Evolutionary conservation across 345 rosid species (phyloP), one percentile per base, ranked within the genome.

Genomic region (Eutrema heterophyllum): DNA sequence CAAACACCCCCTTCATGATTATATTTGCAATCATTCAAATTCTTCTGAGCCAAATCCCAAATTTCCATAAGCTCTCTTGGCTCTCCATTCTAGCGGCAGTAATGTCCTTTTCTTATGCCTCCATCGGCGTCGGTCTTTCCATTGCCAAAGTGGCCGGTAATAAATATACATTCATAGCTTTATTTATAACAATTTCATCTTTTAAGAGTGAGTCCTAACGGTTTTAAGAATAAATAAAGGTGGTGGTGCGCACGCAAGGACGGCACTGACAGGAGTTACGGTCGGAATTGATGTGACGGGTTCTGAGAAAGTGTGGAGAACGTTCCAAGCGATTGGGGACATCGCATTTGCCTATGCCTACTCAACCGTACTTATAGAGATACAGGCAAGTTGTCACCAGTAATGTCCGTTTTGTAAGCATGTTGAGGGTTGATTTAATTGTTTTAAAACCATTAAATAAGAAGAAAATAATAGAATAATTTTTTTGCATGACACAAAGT

Each of bases 301-400:
- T 26, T 64, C 89, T 1, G 85, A 89, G 68, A 93, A 93, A 82
- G 80, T 91, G n/a, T 90, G 97, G 98, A 83, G 73, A 44, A 69
- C 90, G 7, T 89, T 93, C 75, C 93, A 84, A 71, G 87, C 97
- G 0, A 66, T 90, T 5, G 97, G 98, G 13, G 86, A 93, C 67
- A 83, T 93, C 26, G 96, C 98, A 10, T 93, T 93, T 76, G 96
- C 98, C 36, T 93, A 87, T 56, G 91, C 96, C 18, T 93, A 54
- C 78, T 85, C 97, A 6, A 86, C 88, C 2, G 87, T 93, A 21
- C 92, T 93, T 8, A 75, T 88, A 13, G 98, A 93, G 71, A 93
- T 93, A 39, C 96, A 91, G 94, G 97, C 73, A 81, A 82, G 81
- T 53, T 5, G 44, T 73, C 58, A 32, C 36, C 29, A 16, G 16